Evolutionary conservation across 306 rosid genomes (phyloP).

Genomic region (Lathyrus oleraceus): DNA sequence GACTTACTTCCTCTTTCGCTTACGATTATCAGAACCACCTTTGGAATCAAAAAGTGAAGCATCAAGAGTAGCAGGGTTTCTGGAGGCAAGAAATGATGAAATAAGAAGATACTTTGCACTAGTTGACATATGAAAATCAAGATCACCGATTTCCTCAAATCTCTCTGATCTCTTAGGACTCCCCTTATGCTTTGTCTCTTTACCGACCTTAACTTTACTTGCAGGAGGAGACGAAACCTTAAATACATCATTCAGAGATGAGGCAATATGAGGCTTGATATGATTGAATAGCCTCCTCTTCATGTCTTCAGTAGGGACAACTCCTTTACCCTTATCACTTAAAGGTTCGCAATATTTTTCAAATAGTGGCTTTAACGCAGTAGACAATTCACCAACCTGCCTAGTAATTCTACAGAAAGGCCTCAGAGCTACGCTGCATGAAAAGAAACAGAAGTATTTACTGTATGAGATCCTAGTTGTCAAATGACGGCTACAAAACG

Average conservation of each 20-base stretch:
- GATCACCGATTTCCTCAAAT: conserved; percentile 51
- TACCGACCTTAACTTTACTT: conserved; percentile 45
- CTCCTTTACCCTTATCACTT: conserved; percentile 44
- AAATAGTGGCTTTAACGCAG: conserved; percentile 60
- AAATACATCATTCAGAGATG: conserved; percentile 75
- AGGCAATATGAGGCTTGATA: conserved; percentile 62
- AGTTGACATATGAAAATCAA: conserved; percentile 82
- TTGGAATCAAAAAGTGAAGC: conserved; percentile 86
- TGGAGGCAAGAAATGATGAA: conserved; percentile 95
- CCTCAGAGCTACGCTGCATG: conserved; percentile 62
- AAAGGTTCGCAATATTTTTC: conserved; percentile 69
- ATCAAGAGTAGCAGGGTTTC: conserved; percentile 96
- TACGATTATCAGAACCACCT: conserved; percentile 74
- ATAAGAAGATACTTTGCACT: conserved; percentile 90
- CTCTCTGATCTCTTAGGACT: conserved; percentile 51
- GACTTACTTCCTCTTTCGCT: conserved; percentile 56
- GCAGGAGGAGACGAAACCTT: conserved; percentile 59
- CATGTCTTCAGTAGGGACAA: conserved; percentile 66
- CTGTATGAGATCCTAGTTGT: neutral
- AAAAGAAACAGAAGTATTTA: conserved; percentile 34
- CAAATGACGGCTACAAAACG: too few relatives aligned
- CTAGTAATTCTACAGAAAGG: conserved; percentile 75
- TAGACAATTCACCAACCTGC: conserved; percentile 68
- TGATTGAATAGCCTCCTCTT: conserved; percentile 58
- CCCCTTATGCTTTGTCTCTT: conserved; percentile 55